Evolutionary conservation across 2,329 filamentous ascomycete species (phyloP).

Genomic region (Rosellinia necatrix): DNA sequence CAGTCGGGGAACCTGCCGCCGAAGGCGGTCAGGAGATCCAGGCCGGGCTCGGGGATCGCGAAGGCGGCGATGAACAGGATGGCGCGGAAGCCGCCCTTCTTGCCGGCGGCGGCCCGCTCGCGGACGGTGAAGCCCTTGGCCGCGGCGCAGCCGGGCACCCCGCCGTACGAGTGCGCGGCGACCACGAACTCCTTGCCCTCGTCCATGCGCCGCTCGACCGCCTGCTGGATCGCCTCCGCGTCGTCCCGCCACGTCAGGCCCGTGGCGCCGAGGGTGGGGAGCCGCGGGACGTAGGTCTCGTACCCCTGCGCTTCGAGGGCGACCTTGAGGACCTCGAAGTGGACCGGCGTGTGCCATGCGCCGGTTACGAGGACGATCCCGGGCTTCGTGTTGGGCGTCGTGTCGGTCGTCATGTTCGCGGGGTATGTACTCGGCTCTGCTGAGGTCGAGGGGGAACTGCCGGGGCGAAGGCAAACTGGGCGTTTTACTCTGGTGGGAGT

Average conservation of each 20-base stretch:
- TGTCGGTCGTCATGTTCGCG: not conserved
- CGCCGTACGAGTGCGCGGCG: slow-evolving; percentile 23
- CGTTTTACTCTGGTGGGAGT: not conserved
- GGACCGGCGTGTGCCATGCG: slow-evolving; percentile 15
- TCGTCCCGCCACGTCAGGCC: slow-evolving; percentile 24
- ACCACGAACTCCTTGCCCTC: slow-evolving; percentile 21
- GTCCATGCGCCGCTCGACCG: slow-evolving; percentile 22
- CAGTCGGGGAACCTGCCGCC: slow-evolving; percentile 18
- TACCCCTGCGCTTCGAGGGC: slow-evolving; percentile 22
- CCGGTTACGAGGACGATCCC: slow-evolving; percentile 20
- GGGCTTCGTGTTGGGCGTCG: slow-evolving; percentile 6
- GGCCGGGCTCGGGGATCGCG: slow-evolving; percentile 9
- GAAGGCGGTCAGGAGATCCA: slow-evolving; percentile 20
- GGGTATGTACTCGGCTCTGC: not conserved
- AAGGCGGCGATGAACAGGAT: slow-evolving; percentile 25
- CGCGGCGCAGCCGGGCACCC: slow-evolving; percentile 16
- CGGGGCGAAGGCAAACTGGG: not conserved
- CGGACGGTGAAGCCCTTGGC: slow-evolving; percentile 16
- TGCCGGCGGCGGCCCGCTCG: slow-evolving; percentile 16
- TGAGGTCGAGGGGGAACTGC: not conserved
- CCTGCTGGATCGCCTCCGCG: slow-evolving; percentile 5
- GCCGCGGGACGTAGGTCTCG: slow-evolving; percentile 18
- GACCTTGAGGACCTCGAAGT: slow-evolving; percentile 14
- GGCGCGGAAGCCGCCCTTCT: slow-evolving; percentile 19
- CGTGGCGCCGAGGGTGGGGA: slow-evolving; percentile 17